These are phyloP conservation scores for Eucalyptus sideroxylon DNA, from an alignment of 345 rosid genomes.

Conservation along the genomic window DNA sequence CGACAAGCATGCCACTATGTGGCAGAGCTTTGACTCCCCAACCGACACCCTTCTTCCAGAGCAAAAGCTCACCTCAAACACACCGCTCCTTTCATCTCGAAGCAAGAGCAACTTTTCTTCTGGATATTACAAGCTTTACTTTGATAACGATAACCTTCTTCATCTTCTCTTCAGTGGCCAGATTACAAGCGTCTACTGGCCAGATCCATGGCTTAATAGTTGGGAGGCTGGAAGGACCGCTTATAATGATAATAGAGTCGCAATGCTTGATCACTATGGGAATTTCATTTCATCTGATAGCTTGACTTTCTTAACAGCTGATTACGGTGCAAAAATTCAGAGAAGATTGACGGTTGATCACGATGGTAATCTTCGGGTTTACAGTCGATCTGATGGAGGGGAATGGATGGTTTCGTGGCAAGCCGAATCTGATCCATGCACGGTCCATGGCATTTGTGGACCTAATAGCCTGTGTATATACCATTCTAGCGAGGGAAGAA, in stretches of 20 bases:
- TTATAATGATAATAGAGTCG: slow-evolving; percentile 4
- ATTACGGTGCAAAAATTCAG: too few relatives aligned
- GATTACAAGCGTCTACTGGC: slow-evolving; percentile 15
- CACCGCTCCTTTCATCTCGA: slow-evolving; percentile 4
- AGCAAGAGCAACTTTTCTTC: slow-evolving; percentile 17
- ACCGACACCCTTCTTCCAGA: slow-evolving; percentile 23
- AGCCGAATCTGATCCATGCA: too few relatives aligned
- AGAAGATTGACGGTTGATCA: too few relatives aligned
- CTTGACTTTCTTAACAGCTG: too few relatives aligned
- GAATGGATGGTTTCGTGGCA: too few relatives aligned
- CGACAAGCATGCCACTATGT: background rate
- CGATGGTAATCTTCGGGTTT: too few relatives aligned
- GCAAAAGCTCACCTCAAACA: slow-evolving; percentile 10
- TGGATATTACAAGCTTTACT: slow-evolving; percentile 10
- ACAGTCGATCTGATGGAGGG: too few relatives aligned
- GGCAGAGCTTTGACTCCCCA: slow-evolving; percentile 26
- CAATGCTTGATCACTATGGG: background rate
- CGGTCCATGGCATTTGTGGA: too few relatives aligned
- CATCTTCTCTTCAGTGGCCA: slow-evolving; percentile 3
- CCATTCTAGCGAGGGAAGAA: too few relatives aligned
- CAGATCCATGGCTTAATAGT: background rate
- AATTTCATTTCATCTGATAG: too few relatives aligned
- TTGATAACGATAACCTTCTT: slow-evolving; percentile 15
- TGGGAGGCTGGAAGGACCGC: slow-evolving; percentile 4
- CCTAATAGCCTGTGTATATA: too few relatives aligned